Percentiles rank a stretch among this genome's conserved stretches.
Evolutionary conservation across 352 stramenopile genomes (phyloP).

Genomic region (Discostella stelligera): DNA sequence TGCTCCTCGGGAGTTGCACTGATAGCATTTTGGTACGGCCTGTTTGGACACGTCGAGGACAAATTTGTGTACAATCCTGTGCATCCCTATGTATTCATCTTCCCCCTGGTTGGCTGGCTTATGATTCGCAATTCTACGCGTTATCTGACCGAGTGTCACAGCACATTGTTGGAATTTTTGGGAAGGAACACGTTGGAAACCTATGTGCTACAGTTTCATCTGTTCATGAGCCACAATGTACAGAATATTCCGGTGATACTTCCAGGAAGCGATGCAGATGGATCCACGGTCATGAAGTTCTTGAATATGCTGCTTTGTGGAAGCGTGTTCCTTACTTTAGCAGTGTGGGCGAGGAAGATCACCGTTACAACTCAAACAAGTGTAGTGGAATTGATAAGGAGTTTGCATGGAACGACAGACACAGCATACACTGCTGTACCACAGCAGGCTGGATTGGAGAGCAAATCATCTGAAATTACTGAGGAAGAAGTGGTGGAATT

Average conservation of each 20-base stretch:
- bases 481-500: slow-evolving; percentile 42
- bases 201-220: slow-evolving; percentile 88
- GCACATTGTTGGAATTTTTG: slow-evolving; percentile 81
- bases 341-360: slow-evolving; percentile 59
- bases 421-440: slow-evolving; percentile 18
- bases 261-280: slow-evolving; percentile 55
- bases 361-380: slow-evolving; percentile 65
- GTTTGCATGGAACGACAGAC: slow-evolving; percentile 30
- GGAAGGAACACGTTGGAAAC: slow-evolving; percentile 87
- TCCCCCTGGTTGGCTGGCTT: slow-evolving; percentile 83
- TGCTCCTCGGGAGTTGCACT: slow-evolving; percentile 44
- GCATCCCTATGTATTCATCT: slow-evolving; percentile 85
- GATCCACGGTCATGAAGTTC: slow-evolving; percentile 48
- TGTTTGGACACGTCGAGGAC: slow-evolving; percentile 74
- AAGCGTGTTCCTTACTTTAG: slow-evolving; percentile 54
- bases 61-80: slow-evolving; percentile 85
- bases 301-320: slow-evolving; percentile 71
- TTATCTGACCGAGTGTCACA: slow-evolving; percentile 75
- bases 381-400: slow-evolving; percentile 59
- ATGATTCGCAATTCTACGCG: slow-evolving; percentile 85
- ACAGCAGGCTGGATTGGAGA: slow-evolving; percentile 3
- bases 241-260: slow-evolving; percentile 72
- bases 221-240: slow-evolving; percentile 84
- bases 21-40: slow-evolving; percentile 70
- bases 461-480: slow-evolving; percentile 9